Evolutionary conservation across 208 protist genomes (phyloP).

Genomic region (Naegleria gruberi): DNA sequence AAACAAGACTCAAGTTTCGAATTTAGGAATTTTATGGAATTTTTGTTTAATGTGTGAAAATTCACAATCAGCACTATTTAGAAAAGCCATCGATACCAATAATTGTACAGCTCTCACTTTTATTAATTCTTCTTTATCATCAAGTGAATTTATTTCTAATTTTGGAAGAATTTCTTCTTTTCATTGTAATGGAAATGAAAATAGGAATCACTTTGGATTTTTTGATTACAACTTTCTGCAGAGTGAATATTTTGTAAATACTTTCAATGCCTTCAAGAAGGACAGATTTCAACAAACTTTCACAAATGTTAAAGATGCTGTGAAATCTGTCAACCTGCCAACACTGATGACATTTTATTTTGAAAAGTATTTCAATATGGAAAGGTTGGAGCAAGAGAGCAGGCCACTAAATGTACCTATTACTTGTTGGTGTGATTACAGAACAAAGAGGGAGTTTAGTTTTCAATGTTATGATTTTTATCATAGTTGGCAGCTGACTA

Average conservation of each 20-base stretch:
- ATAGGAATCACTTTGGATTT: not conserved
- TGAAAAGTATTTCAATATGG: not conserved
- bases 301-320: not conserved
- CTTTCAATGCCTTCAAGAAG: not conserved
- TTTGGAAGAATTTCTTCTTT: not conserved
- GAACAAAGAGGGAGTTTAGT: not conserved
- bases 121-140: not conserved
- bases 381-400: no score
- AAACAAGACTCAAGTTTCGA: not conserved
- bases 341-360: not conserved
- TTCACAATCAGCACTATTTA: not conserved
- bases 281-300: not conserved
- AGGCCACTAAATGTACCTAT: not conserved
- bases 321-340: not conserved
- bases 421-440: not conserved
- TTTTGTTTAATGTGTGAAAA: not conserved
- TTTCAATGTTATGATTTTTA: conserved; percentile 1
- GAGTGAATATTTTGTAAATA: not conserved
- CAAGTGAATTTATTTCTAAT: not conserved
- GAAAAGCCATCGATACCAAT: not conserved
- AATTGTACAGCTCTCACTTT: not conserved
- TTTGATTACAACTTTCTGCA: not conserved
- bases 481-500: not conserved
- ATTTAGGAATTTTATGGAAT: not conserved
- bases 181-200: not conserved